Conservation (phyloP, 2,329 filamentous ascomycete genomes). For the Aspergillus spinulosporus region DNA sequence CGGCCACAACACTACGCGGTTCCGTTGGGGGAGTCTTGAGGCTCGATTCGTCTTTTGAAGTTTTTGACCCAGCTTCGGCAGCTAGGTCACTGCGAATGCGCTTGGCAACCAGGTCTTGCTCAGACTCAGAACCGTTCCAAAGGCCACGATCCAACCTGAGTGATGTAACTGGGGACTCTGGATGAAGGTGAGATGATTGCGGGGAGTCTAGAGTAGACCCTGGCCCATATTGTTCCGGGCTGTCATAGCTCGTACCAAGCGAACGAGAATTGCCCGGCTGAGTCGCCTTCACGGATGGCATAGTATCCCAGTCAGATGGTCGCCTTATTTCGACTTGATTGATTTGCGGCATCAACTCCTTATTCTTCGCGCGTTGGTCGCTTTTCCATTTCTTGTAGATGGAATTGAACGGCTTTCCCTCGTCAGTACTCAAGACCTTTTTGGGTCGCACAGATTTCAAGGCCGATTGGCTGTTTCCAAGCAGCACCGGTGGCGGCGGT, state of each 20-base stretch:
- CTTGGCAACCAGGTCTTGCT: neutral
- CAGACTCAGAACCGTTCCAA: neutral
- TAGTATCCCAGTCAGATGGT: conserved; percentile 35
- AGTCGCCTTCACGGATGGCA: conserved; percentile 5
- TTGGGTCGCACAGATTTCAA: conserved; percentile 9
- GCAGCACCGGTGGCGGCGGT: conserved; percentile 18
- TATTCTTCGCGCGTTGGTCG: conserved; percentile 30
- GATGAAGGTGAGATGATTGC: neutral
- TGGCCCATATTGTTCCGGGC: neutral
- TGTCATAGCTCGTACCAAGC: neutral
- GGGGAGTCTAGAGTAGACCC: neutral
- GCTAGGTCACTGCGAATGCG: neutral
- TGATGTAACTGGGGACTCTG: neutral
- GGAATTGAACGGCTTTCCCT: conserved; percentile 21
- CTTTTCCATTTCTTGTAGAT: conserved; percentile 31
- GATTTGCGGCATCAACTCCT: conserved; percentile 40
- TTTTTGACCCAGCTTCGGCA: neutral
- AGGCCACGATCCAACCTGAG: neutral
- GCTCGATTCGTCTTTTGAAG: neutral
- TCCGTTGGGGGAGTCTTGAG: neutral
- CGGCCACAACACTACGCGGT: neutral
- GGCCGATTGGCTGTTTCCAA: conserved; percentile 17
- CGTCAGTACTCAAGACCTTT: conserved; percentile 10
- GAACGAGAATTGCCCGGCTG: neutral
- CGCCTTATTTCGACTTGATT: conserved; percentile 38